These are phyloP conservation scores for Dittrichia graveolens DNA, from an alignment of 129 eudicot species.

Conservation along the genomic window DNA sequence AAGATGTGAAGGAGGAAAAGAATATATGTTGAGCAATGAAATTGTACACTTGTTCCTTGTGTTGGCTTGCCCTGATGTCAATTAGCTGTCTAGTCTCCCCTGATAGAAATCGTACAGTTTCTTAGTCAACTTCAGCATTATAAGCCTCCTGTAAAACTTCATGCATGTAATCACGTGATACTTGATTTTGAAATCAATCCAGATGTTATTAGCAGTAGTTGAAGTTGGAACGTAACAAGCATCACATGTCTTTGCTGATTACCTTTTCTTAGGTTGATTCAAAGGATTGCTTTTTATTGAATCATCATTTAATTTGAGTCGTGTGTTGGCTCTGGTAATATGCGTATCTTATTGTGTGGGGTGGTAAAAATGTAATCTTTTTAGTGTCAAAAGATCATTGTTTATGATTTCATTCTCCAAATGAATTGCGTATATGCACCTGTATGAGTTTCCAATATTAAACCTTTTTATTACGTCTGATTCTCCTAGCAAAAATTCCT, in stretches of 20 bases:
- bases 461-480: too few relatives aligned
- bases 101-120: background rate
- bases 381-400: background rate
- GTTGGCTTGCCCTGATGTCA: constrained; percentile 1
- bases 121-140: background rate
- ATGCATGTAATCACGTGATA: background rate
- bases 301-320: background rate
- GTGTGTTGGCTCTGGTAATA: constrained; percentile 12
- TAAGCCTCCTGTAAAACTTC: background rate
- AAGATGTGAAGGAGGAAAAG: background rate
- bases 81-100: background rate
- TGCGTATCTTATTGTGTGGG: background rate
- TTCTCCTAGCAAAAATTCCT: too few relatives aligned
- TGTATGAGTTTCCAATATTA: too few relatives aligned
- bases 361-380: background rate
- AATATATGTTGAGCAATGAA: background rate
- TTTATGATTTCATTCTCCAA: constrained; percentile 4
- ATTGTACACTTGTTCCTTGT: background rate
- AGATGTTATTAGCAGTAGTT: constrained; percentile 13
- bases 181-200: background rate
- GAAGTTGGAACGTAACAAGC: constrained; percentile 7
- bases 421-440: too few relatives aligned
- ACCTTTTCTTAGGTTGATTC: constrained; percentile 4
- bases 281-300: background rate
- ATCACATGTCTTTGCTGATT: background rate